Evolutionary conservation across 768 basidiomycete genomes (phyloP).

Genomic region (Gymnopilus junonius): DNA sequence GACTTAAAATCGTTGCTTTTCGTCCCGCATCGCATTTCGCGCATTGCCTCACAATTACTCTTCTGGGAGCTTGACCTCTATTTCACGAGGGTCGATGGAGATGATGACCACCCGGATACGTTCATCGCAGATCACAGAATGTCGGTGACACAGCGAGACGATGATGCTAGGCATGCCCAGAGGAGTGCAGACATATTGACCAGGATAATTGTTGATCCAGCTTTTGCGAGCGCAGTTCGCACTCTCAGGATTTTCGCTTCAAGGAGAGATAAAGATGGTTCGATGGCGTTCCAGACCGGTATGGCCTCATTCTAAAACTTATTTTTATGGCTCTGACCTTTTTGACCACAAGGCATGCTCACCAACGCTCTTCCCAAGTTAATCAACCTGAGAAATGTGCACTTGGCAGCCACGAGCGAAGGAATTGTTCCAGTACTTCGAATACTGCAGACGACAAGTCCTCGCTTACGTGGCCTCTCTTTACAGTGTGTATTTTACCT

Average conservation of each 20-base stretch:
- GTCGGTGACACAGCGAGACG: constrained; percentile 30
- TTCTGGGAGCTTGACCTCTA: constrained; percentile 69
- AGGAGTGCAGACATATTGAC: constrained; percentile 75
- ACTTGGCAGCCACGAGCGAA: constrained; percentile 61
- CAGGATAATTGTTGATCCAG: constrained; percentile 60
- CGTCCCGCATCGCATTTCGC: constrained; percentile 68
- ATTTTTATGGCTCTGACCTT: neutral
- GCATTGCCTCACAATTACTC: constrained; percentile 68
- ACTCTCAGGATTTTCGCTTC: constrained; percentile 64
- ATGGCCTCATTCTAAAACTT: neutral
- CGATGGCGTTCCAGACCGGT: constrained; percentile 72
- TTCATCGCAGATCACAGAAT: constrained; percentile 20
- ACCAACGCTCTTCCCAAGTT: constrained; percentile 70
- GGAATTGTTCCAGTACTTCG: constrained; percentile 56
- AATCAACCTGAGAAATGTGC: constrained; percentile 59
- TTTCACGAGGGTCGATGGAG: constrained; percentile 45
- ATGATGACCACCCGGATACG: constrained; percentile 19
- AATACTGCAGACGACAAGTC: constrained; percentile 53
- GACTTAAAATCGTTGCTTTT: constrained; percentile 69
- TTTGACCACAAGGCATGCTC: constrained; percentile 56
- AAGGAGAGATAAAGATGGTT: constrained; percentile 47
- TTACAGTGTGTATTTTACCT: constrained; percentile 44
- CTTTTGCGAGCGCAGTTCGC: constrained; percentile 61
- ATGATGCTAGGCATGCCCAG: constrained; percentile 58
- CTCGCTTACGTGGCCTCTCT: constrained; percentile 59